These are phyloP conservation scores for Bocquillonia castaneifolia DNA, from an alignment of 441 rosid species.

Conservation along the genomic window DNA sequence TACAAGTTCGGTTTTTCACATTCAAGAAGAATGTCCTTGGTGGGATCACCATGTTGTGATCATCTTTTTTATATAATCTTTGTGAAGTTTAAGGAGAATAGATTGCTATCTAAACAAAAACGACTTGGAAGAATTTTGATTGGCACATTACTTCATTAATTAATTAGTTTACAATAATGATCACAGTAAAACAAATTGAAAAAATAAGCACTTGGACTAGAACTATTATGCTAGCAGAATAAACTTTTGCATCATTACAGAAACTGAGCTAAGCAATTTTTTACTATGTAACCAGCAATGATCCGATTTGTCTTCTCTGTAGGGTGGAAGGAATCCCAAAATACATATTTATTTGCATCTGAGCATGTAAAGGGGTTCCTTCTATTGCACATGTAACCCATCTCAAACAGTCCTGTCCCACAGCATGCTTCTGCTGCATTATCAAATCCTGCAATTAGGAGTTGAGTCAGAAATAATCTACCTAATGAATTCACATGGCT, in stretches of 20 bases:
- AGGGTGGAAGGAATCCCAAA: constrained; percentile 72
- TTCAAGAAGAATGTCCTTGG: background rate
- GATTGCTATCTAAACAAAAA: background rate
- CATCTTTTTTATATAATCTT: background rate
- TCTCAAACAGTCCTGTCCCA: constrained; percentile 57
- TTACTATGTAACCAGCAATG: constrained; percentile 32
- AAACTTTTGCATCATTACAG: constrained; percentile 2
- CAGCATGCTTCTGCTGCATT: constrained; percentile 54
- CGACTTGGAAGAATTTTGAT: background rate
- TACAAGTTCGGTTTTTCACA: background rate
- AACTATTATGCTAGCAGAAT: background rate
- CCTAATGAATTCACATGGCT: background rate
- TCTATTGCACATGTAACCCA: constrained; percentile 42
- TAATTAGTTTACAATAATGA: background rate
- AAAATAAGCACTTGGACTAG: background rate
- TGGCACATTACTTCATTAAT: background rate
- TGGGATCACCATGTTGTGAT: background rate
- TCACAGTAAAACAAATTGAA: background rate
- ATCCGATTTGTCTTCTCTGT: constrained; percentile 46
- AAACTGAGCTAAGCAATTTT: constrained; percentile 20
- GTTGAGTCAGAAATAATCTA: background rate
- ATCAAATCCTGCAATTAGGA: constrained; percentile 42
- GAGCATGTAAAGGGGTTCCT: constrained; percentile 43
- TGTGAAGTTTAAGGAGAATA: background rate
- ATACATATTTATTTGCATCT: constrained; percentile 52